phyloP scores from a whole-genome alignment of 805 yeast species.

The Danielia reshetovae region DNA sequence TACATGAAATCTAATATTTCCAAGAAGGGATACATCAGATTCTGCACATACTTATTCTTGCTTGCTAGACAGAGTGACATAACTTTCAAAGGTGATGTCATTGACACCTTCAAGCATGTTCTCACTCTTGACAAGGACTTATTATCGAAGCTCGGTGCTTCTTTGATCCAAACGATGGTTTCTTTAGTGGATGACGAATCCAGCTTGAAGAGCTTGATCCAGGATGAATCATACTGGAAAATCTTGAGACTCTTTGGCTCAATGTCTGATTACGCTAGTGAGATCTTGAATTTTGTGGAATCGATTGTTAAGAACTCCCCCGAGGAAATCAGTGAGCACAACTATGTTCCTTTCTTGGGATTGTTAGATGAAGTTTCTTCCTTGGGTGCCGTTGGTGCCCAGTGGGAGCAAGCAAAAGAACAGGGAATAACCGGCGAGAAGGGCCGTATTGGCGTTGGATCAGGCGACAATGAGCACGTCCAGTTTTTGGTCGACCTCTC shows the following conservation, averaged over 20 bases:
- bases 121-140: conserved; percentile 39
- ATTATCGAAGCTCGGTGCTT: conserved; percentile 40
- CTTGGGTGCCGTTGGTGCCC: conserved; percentile 75
- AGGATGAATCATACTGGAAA: conserved; percentile 50
- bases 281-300: conserved; percentile 47
- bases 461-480: conserved; percentile 14
- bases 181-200: conserved; percentile 43
- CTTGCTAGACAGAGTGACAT: conserved; percentile 35
- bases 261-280: conserved; percentile 36
- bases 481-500: conserved; percentile 48
- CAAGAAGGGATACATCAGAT: conserved; percentile 36
- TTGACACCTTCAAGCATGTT: conserved; percentile 19
- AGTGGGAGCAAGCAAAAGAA: conserved; percentile 59
- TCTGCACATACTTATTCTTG: conserved; percentile 50
- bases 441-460: conserved; percentile 40
- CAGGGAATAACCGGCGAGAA: conserved; percentile 45
- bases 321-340: conserved; percentile 39
- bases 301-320: conserved; percentile 31
- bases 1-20: conserved; percentile 18
- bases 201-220: conserved; percentile 31
- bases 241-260: conserved; percentile 47
- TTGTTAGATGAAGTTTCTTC: conserved; percentile 76
- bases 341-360: conserved; percentile 66
- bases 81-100: conserved; percentile 8
- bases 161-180: conserved; percentile 45